Evolutionary conservation across 352 stramenopile species (phyloP), one percentile per base, ranked within the genome.

Genomic region (Discostella stelligera): DNA sequence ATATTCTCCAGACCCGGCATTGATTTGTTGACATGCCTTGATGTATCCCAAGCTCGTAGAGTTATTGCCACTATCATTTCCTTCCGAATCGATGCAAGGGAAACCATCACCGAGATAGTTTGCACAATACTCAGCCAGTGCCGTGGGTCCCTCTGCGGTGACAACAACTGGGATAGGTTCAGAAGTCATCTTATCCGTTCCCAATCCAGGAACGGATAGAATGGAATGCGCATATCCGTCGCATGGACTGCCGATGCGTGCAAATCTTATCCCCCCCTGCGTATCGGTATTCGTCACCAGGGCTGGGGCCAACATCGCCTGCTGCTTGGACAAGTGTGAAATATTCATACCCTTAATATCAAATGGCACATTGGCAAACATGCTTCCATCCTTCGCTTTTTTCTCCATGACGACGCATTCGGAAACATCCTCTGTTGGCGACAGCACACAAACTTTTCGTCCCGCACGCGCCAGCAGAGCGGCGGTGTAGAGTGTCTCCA

Each of bases 151-250:
- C 70, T 54, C 73, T 7, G 80, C 78, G 56, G 80, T 76, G 3
- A 93, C 52, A 6, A 91, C 71, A 58, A 93, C 81, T 6, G 82
- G 83, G 44, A 83, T 62, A 10, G 46, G 7, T 27, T 87, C 73
- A 18, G 46, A n/a, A 1, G 52, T 63, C 6, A 41, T 54, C 3
- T 62, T 68, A 61, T 83, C 79, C 2, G 59, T 69, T 16, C 89
- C 85, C 60, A 94, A 86, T 54, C 86, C 86, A 39, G 86, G 88
- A 59, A 93, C 84, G 2, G 82, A 87, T 0, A 93, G 64, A 20
- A 94, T 84, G n/a, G 87, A 75, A 79, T 90, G 89, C 16, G 89
- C 77, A 68, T 90, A 88, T 23, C 77, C 85, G 71, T 94, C 85
- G 0, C 61, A 54, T 25, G 63, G 23, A 27, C 68, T 83, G 32